Base-by-base conservation (phyloP, 2,329 filamentous ascomycete genomes). In the Stemphylium lycopersici region DNA sequence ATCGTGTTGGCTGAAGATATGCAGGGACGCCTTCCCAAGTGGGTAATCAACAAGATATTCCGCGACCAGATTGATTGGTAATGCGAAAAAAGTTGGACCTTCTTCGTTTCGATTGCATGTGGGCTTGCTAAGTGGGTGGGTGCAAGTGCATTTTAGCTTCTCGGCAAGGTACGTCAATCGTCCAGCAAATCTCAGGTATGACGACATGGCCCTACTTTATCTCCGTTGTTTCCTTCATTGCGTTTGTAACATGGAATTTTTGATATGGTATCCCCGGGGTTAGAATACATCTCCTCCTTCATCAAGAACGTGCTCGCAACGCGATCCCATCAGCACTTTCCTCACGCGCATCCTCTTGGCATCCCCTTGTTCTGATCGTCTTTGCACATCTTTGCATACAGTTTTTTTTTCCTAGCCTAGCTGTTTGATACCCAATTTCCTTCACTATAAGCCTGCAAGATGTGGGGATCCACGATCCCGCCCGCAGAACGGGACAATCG, bases 401-500 rank as follows among this genome's bases (percentile, higher is more conserved):
- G 24, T 12, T 36, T 20, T 29, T 24, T n/a, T n/a, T 12, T 26
- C 33, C 31, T 44, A 15, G 24, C 22, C 16, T n/a, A 47, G 31
- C 47, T 31, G 36, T 13, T 39, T 42, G 48, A 47, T 29, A 37
- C 42, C 37, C 32, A 42, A 34, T 43, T 33, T 18, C 32, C 18
- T 41, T 43, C 37, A 22, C 39, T 33, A 33, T 6, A 29, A 13
- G 10, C 34, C 13, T 34, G 8, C 36, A 69, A 61, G 50, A 64
- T 69, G 64, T 69, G 66, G 58, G 58, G 67, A 24, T 57, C 58
- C 18, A 50, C 60, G 29, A 48, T 66, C 32, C 44, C 57, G 33
- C 46, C 66, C 36, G 33, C 55, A 37, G 65, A 70, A 37, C 63
- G 61, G 18, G 63, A 70, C 47, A 63, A 52, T 22, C 61, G 56